A percentile compares a stretch with the other conserved stretches of the same genome.
Conservation (phyloP, 2,329 filamentous ascomycete species). For the Tolypocladium amazonense region DNA sequence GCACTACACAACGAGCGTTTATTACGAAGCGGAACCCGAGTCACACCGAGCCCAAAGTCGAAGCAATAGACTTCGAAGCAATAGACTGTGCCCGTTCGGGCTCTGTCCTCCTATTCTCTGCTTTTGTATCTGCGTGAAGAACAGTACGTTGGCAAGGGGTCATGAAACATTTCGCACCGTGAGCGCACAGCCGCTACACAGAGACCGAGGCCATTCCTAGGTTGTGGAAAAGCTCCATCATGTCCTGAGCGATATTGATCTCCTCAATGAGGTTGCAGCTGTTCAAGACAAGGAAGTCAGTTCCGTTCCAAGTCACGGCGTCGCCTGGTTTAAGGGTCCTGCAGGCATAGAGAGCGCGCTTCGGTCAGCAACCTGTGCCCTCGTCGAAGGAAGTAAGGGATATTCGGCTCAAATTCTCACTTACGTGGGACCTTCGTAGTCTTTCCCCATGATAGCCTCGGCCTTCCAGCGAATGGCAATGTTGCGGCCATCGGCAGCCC, state of each 20-base stretch:
- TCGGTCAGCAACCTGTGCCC: neutral
- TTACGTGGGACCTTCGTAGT: conserved; percentile 3
- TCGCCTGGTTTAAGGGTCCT: conserved; percentile 2
- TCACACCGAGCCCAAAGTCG: neutral
- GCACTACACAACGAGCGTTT: neutral
- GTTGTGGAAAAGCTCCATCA: neutral
- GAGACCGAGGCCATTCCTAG: neutral
- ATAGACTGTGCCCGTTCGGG: neutral
- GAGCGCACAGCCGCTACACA: neutral
- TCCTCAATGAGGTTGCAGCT: neutral
- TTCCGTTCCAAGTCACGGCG: conserved; percentile 2
- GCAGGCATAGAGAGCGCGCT: neutral
- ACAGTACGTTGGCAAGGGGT: neutral
- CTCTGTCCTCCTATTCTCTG: neutral
- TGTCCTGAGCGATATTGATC: conserved; percentile 1
- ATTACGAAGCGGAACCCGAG: neutral
- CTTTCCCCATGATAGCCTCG: conserved; percentile 3
- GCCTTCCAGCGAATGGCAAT: conserved; percentile 4
- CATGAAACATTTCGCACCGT: neutral
- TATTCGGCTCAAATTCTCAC: neutral
- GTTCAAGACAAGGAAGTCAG: conserved; percentile 5
- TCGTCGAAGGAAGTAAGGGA: neutral
- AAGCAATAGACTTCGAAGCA: neutral
- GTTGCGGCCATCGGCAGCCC: conserved; percentile 1
- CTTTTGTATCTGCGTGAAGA: neutral